Conservation (phyloP, 1,139 yeast species). For the Debaryomycetaceae sp. region DNA sequence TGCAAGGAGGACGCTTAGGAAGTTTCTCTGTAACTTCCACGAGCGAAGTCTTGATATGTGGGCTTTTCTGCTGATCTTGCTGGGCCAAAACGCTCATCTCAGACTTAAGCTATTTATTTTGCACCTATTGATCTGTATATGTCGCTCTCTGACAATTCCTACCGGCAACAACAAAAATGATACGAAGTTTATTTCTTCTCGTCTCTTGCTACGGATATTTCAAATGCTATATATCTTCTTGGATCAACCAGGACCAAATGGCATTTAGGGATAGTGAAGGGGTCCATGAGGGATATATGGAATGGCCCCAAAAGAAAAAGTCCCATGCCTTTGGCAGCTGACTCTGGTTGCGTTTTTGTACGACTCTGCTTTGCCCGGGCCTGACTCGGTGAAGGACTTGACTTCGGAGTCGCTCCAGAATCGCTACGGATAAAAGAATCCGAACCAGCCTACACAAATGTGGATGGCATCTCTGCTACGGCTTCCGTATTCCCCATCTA, state of each 20-base stretch:
- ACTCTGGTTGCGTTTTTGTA: neutral
- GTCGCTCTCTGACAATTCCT: no score
- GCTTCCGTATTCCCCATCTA: no score
- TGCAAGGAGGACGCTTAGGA: constrained; percentile 22
- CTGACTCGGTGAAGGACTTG: neutral
- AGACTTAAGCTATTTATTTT: no score
- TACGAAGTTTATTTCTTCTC: no score
- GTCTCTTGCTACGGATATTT: no score
- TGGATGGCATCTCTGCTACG: no score
- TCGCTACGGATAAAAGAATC: neutral
- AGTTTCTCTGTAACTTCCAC: constrained; percentile 27
- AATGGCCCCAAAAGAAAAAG: neutral
- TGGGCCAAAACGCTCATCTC: neutral
- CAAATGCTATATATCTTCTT: no score
- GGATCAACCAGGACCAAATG: neutral
- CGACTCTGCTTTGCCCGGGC: neutral
- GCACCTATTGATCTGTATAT: no score
- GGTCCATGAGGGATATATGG: neutral
- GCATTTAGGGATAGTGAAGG: neutral
- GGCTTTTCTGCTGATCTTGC: constrained; percentile 5
- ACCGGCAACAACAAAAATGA: no score
- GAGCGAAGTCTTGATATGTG: constrained; percentile 22
- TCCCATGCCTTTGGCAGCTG: neutral
- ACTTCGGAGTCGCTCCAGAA: neutral
- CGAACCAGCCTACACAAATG: neutral